Evolutionary conservation across 345 rosid species (phyloP), one percentile per base, ranked within the genome.

Genomic region (Gossypium stocksii): DNA sequence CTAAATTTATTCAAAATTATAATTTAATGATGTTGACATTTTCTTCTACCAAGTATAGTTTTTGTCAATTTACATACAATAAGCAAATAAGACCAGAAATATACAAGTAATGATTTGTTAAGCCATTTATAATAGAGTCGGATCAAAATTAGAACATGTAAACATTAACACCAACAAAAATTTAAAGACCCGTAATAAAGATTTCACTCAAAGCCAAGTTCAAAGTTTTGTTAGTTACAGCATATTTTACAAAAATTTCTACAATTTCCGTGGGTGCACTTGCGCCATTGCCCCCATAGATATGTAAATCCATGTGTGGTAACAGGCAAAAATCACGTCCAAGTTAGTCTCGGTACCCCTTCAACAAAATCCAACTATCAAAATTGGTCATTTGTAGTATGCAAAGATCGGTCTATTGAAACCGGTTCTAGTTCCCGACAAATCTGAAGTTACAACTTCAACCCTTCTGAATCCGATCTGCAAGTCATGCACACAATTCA

Each of bases 401-500:
- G 84, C 92, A 76, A 94, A 88, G 71, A 94, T 80, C 17, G 93
- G 94, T 76, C 98, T 86, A 62, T 91, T 78, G 64, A 94, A 94
- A 70, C 98, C 98, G 34, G 83, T 71, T 83, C 77, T 92, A 76
- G 86, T 79, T 49, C 90, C 93, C 0, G 93, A 83, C 78, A 92
- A 81, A 74, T 83, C 46, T 34, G 94, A 81, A 73, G 96, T 86
- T 27, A 94, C 57, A 75, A 89, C 96, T 83, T 91, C 97, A 3
- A 89, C 98, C 20, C 73, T 84, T 80, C 94, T 88, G 76, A 94
- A 94, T 23, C 98, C 98, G 81, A 94, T 84, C 98, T 94, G 93
- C 83, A 77, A 71, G 74, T 19, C 53, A 62, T 70, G 69, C 15
- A 29, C 38, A 22, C 76, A 48, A 29, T 22, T 71, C 51, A 49